Base-by-base conservation (phyloP, 306 rosid genomes). In the Luffa acutangula region DNA sequence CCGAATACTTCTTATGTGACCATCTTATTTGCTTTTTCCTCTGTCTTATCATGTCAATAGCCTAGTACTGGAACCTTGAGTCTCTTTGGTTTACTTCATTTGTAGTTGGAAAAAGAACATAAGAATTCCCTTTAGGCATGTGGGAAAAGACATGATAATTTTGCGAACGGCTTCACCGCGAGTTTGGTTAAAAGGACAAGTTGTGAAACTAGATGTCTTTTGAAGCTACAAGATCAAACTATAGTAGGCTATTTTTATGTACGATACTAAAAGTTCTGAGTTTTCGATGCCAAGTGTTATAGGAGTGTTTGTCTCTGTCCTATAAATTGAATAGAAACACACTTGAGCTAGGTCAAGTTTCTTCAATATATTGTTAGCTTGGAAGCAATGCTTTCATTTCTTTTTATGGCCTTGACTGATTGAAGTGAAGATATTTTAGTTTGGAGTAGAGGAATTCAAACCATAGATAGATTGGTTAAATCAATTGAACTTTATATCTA, bases 331-430 rank as follows among this genome's bases (percentile, higher is more conserved):
- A 15, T 41, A 7, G 25, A 37, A 66, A 7, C 0, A 15, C 20
- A 65, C 0, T 13, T 37, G 72, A 17, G 72, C 48, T 65, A 65
- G 21, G 72, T 48, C 25, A 14, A 66, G 73, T 56, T n/a, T 17
- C 73, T 33, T 33, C 8, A 33, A 33, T 33, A 62, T 13, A 31
- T 37, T 65, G 73, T 65, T 39, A 17, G 73, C 75, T 39, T 42
- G 51, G 54, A 43, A 21, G 75, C 75, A 43, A 46, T 69, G 75
- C 75, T 69, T 69, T 7, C 43, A 69, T 20, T 69, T 69, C 75
- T 17, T 69, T 43, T 36, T 25, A 20, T 65, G 25, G 1, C 75
- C 15, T 69, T 66, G 49, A 37, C 48, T 66, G 49, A 17, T 18
- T 66, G 25, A 64, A 36, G 71, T 36, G 43, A 60, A 31, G 31